Evolutionary conservation across 202 grass and related monocot genomes (phyloP), one percentile per base, ranked within the genome.

Genomic region (Hordeum pubiflorum): DNA sequence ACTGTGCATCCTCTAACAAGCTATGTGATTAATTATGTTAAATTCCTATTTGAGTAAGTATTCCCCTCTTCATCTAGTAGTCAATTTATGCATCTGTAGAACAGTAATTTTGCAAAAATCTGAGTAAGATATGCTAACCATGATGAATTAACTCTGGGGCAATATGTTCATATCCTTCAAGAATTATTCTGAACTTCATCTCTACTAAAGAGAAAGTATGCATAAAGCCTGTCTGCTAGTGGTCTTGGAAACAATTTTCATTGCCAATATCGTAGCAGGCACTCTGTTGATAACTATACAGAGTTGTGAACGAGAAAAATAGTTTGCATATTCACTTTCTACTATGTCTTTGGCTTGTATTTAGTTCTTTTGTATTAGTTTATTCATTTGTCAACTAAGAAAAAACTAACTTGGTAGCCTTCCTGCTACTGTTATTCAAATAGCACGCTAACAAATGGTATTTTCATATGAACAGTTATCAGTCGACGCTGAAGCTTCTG

Each of bases 1-100:
- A 98, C 96, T 80, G 96, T 98, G 59, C 96, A 98, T 84, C 96
- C 96, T 87, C 82, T 98, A 69, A 98, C 90, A 55, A 98, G 96
- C 82, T 98, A 98, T 76, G 92, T 98, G 26, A 98, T 98, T 79
- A 98, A 95, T 73, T 98, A 95, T 69, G 90, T 98, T 82, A 98
- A 98, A 77, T 98, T 98, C 73, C 69, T 98, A 26, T 98, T 98
- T 41, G 92, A 98, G 96, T 98, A 85, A 84, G 93, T 80, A 79
- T 66, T 39, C 17, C 20, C 44, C 20, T 82, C 40, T 56, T 65
- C 17, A 83, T 10, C 33, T 40, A 15, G 10, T 40, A 75, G 46
- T 58, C 21, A 12, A 81, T 77, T 58, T 22, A 72, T 85, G 72
- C 10, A 31, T 39, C 9, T 72, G 57, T 50, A 37, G 12, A 81